These are phyloP conservation scores for Agaricales sp. DNA, from an alignment of 1,284 basidiomycete genomes.

Conservation along the genomic window DNA sequence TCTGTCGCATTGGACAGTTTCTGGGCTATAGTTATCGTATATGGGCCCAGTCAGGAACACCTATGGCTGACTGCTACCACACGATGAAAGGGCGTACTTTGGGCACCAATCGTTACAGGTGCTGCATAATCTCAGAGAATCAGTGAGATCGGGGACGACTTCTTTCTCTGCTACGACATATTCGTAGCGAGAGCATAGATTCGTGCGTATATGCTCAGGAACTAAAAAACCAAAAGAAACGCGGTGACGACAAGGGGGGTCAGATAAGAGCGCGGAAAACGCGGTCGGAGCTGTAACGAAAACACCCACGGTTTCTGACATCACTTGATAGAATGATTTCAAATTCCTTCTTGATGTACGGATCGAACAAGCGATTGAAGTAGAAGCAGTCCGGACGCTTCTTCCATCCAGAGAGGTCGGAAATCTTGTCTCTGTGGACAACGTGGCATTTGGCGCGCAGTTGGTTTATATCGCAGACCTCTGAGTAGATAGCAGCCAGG, in stretches of 20 bases:
- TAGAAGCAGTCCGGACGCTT: slow-evolving; percentile 92
- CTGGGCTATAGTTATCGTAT: slow-evolving; percentile 39
- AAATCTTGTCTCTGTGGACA: slow-evolving; percentile 88
- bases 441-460: slow-evolving; percentile 89
- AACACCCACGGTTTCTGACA: slow-evolving; percentile 77
- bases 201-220: slow-evolving; percentile 68
- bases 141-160: slow-evolving; percentile 84
- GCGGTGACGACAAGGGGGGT: slow-evolving; percentile 14
- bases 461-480: slow-evolving; percentile 87
- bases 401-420: slow-evolving; percentile 92
- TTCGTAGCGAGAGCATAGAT: slow-evolving; percentile 79
- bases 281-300: neutral
- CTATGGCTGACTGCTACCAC: too few relatives aligned
- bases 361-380: slow-evolving; percentile 90
- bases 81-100: slow-evolving; percentile 43
- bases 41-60: slow-evolving; percentile 9
- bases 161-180: slow-evolving; percentile 94
- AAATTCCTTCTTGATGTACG: slow-evolving; percentile 97
- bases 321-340: slow-evolving; percentile 86
- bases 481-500: slow-evolving; percentile 91
- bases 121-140: slow-evolving; percentile 76
- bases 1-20: slow-evolving; percentile 88
- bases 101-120: slow-evolving; percentile 85
- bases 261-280: slow-evolving; percentile 10
- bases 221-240: slow-evolving; percentile 35